phyloP scores from a whole-genome alignment of 495 filamentous ascomycete species.

The Amniculicola lignicola region DNA sequence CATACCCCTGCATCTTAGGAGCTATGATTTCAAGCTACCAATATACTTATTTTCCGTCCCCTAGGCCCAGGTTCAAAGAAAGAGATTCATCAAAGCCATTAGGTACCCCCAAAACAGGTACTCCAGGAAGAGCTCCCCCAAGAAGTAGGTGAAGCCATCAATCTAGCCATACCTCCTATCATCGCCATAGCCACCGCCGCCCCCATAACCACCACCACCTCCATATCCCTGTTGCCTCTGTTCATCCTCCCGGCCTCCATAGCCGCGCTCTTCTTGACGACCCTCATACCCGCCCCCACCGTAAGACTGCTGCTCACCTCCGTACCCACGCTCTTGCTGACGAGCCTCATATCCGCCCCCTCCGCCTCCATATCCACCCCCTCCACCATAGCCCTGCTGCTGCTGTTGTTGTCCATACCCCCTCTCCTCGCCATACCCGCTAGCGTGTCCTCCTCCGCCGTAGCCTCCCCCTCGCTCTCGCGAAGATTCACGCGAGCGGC shows the following conservation, averaged over 20 bases:
- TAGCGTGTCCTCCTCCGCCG: constrained; percentile 2
- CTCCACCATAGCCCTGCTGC: constrained; percentile 7
- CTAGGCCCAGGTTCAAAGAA: too few relatives aligned
- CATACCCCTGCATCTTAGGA: too few relatives aligned
- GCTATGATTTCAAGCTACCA: too few relatives aligned
- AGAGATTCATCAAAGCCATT: too few relatives aligned
- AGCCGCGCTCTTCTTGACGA: not conserved
- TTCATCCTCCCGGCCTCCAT: not conserved
- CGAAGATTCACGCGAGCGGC: constrained; percentile 21
- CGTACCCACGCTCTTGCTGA: constrained; percentile 5
- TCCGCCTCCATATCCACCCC: constrained; percentile 3
- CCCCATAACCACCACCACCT: too few relatives aligned
- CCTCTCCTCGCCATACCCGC: constrained; percentile 6
- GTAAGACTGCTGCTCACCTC: not conserved
- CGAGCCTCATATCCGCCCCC: constrained; percentile 6
- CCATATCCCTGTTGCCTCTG: not conserved
- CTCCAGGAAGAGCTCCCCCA: too few relatives aligned
- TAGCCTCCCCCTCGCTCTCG: constrained; percentile 8
- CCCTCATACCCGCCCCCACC: not conserved
- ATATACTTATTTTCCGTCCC: too few relatives aligned
- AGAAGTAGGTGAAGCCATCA: too few relatives aligned
- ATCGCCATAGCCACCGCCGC: too few relatives aligned
- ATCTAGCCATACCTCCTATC: too few relatives aligned
- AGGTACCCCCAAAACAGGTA: too few relatives aligned
- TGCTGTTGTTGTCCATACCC: too few relatives aligned